Base-by-base conservation (phyloP, 805 yeast species). In the Sugiyamaella smithiae region DNA sequence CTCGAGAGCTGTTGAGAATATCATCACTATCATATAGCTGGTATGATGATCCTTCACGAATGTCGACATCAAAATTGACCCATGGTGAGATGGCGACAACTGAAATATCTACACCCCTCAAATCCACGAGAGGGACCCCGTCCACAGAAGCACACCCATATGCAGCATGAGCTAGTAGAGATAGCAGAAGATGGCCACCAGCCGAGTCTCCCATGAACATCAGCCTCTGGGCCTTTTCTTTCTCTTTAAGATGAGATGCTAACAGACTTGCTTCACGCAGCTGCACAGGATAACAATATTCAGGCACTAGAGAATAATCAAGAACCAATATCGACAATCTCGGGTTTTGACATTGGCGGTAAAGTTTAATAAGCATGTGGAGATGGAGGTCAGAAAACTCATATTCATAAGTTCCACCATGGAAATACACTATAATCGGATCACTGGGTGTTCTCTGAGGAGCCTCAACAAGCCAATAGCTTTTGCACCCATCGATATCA, bases 401-500 rank as follows among this genome's bases (percentile, higher is more conserved):
- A 11, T 50, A 31, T 12, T 35, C 56, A 42, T 38, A 52, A 20
- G 52, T 52, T 3, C 56, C 56, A 3, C 56, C 56, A 36, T 52
- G 56, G 45, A 46, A 50, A 25, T 32, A 50, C 11, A 52, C 38
- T 8, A 52, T n/a, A 4, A 52, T 32, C 2, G 56, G 56, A 43
- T 52, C 56, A n/a, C 31, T 28, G n/a, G 54, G 49, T 23, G 20
- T 29, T 16, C 56, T 19, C 23, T 43, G 36, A 12, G 23, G 22
- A 6, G 45, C 51, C 32, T 52, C 54, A 19, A 37, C 52, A 1
- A 52, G 16, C 56, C 56, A 52, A 22, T 23, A 35, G 38, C 38
- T 35, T 35, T 12, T 35, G 38, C 19, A 35, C 12, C 38, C 38
- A 19, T 14, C 38, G 3, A 12, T 20, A 16, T 35, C 11, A 19